phyloP scores from a whole-genome alignment of 2,329 filamentous ascomycete genomes.

The Claviceps africana region DNA sequence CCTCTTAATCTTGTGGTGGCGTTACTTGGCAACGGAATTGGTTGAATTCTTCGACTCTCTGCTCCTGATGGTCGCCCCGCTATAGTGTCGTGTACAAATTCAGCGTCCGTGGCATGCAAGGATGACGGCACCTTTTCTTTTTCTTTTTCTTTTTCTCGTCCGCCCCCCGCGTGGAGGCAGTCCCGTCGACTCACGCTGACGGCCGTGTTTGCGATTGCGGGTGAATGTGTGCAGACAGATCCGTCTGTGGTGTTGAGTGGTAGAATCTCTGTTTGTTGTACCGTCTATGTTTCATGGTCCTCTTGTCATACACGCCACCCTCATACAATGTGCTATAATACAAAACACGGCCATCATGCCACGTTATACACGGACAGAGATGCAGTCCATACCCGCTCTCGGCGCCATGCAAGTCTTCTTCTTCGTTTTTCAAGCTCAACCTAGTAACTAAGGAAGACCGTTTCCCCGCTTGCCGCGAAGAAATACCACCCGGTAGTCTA shows the following conservation, averaged over 20 bases:
- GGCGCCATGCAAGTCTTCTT: neutral
- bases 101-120: too few species aligned
- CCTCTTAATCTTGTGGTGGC: neutral
- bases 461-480: too few species aligned
- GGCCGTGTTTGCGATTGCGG: too few species aligned
- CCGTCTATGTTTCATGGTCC: conserved; percentile 1
- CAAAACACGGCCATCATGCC: conserved; percentile 5
- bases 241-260: neutral
- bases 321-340: conserved; percentile 6
- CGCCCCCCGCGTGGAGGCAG: too few species aligned
- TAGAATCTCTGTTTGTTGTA: neutral
- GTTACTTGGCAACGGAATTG: neutral
- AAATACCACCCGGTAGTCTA: neutral
- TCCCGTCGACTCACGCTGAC: too few species aligned
- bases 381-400: neutral
- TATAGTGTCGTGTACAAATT: too few species aligned
- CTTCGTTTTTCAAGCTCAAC: neutral
- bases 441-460: too few species aligned
- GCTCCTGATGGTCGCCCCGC: too few species aligned
- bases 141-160: too few species aligned
- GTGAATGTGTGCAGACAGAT: neutral
- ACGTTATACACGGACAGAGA: conserved; percentile 3
- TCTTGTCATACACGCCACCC: neutral
- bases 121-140: too few species aligned
- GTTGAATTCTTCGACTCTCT: too few species aligned